phyloP scores from a whole-genome alignment of 2,329 filamentous ascomycete species.

The Botryotinia calthae region DNA sequence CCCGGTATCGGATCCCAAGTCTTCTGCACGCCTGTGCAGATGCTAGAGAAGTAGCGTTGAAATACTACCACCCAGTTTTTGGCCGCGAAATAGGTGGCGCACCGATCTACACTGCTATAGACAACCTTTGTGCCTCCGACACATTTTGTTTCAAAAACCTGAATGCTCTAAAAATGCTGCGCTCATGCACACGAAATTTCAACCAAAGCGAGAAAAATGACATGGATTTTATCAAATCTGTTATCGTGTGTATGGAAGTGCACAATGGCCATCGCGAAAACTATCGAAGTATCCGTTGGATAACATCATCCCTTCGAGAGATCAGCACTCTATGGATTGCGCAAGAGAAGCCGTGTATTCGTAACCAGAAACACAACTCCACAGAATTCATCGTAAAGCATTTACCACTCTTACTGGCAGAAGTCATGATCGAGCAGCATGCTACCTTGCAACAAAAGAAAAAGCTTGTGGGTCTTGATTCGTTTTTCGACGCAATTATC shows the following conservation, averaged over 20 bases:
- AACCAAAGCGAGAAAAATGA: not conserved
- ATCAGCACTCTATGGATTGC: not conserved
- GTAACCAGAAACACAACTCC: no score
- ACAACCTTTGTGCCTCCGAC: not conserved
- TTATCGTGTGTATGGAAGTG: not conserved
- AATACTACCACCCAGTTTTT: constrained; percentile 4
- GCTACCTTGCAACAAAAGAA: not conserved
- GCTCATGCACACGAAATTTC: not conserved
- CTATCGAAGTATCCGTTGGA: not conserved
- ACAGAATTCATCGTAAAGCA: not conserved
- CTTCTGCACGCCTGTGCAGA: not conserved
- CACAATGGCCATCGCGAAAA: no score
- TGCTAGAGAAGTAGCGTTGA: not conserved
- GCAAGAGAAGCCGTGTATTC: not conserved
- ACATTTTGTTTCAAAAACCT: not conserved
- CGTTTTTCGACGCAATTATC: not conserved
- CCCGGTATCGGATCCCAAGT: not conserved
- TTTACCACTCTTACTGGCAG: not conserved
- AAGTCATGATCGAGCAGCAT: not conserved
- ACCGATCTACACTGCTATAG: not conserved
- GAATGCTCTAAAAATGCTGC: not conserved
- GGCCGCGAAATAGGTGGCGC: not conserved
- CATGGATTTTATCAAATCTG: not conserved
- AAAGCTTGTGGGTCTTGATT: no score
- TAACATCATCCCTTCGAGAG: not conserved